These are phyloP conservation scores for Zelonia costaricensis DNA, from an alignment of 208 protist genomes.

Conservation along the genomic window DNA sequence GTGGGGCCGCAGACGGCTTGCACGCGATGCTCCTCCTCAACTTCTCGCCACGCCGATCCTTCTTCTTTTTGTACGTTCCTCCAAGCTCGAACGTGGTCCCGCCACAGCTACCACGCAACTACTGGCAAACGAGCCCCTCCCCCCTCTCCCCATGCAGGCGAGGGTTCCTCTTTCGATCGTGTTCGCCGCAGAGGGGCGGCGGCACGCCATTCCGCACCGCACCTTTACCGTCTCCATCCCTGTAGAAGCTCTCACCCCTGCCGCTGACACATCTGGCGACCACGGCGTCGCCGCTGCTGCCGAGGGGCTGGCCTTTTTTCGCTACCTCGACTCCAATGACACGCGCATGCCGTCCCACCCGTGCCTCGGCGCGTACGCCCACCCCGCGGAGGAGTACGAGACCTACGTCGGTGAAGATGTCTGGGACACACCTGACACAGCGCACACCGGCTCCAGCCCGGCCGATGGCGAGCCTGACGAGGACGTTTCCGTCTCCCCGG, in stretches of 20 bases:
- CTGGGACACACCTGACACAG: constrained; percentile 25
- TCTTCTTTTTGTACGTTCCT: too few relatives aligned
- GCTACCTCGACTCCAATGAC: constrained; percentile 79
- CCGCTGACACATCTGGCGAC: neutral
- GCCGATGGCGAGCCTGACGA: constrained; percentile 1
- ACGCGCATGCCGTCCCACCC: constrained; percentile 69
- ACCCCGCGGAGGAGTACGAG: constrained; percentile 65
- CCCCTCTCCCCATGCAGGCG: constrained; percentile 62
- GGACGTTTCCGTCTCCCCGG: constrained; percentile 1
- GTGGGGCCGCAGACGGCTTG: too few relatives aligned
- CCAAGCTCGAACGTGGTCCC: too few relatives aligned
- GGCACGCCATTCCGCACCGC: constrained; percentile 53
- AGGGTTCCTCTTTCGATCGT: constrained; percentile 67
- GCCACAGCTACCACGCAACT: too few relatives aligned
- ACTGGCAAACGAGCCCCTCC: too few relatives aligned
- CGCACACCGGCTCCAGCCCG: too few relatives aligned
- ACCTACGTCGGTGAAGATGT: constrained; percentile 85
- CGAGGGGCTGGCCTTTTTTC: constrained; percentile 46
- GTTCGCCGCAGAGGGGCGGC: constrained; percentile 30
- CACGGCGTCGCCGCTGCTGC: neutral
- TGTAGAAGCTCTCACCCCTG: neutral
- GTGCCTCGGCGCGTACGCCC: constrained; percentile 25
- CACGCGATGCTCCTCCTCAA: too few relatives aligned
- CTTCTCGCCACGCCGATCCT: too few relatives aligned
- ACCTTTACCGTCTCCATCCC: constrained; percentile 35